A percentile compares a stretch with the other conserved stretches of the same genome.
phyloP scores from a whole-genome alignment of 352 stramenopile species.

The Saprolegnia diclina region DNA sequence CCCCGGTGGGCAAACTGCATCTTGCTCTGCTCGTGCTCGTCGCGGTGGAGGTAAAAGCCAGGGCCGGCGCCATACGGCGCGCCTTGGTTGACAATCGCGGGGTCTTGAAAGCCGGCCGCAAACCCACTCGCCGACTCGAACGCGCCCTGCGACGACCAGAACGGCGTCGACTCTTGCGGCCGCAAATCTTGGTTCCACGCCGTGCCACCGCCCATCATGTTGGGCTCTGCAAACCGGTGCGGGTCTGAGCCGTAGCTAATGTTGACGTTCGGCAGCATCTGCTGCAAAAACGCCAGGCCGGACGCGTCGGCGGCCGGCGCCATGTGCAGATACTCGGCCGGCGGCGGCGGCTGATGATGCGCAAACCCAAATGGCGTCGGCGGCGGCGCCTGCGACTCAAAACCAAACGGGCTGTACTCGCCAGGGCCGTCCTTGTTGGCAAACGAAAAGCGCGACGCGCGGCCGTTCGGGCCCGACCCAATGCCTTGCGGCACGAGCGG shows the following conservation, averaged over 20 bases:
- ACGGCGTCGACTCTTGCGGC: conserved; percentile 5
- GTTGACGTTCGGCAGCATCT: conserved; percentile 85
- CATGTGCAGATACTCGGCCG: neutral
- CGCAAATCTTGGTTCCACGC: conserved; percentile 14
- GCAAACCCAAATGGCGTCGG: conserved; percentile 30
- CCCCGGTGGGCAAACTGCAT: conserved; percentile 14
- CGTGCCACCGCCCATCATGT: neutral
- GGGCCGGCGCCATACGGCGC: neutral
- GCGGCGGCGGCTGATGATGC: neutral
- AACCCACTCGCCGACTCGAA: neutral
- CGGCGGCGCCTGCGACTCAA: neutral
- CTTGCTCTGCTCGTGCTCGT: conserved; percentile 16
- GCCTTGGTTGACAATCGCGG: conserved; percentile 23
- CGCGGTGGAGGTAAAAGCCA: conserved; percentile 18
- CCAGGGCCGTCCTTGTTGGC: conserved; percentile 45
- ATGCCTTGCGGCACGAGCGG: conserved; percentile 37
- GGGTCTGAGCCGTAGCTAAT: conserved; percentile 74
- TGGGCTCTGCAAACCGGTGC: neutral
- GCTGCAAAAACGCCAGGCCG: conserved; percentile 74
- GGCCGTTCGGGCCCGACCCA: conserved; percentile 13
- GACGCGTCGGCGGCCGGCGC: neutral
- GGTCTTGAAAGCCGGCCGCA: conserved; percentile 19
- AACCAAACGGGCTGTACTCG: conserved; percentile 20
- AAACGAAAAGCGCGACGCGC: conserved; percentile 72
- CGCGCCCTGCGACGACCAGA: conserved; percentile 5